Evolutionary conservation across 495 filamentous ascomycete genomes (phyloP), one percentile per base, ranked within the genome.

Genomic region (Massariosphaeria phaeospora): DNA sequence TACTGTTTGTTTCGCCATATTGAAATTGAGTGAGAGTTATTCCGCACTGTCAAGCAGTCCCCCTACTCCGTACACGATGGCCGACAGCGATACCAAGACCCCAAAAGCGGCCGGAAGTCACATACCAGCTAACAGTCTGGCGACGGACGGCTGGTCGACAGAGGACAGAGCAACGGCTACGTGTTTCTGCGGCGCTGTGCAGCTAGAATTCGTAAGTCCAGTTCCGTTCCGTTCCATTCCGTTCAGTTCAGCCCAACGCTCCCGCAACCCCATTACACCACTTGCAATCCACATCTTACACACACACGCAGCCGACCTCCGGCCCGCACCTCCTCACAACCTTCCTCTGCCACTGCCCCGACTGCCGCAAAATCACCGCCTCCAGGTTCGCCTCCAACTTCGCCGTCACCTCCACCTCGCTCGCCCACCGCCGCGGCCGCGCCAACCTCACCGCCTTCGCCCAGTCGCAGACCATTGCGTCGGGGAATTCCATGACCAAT

Each of bases 91-190:
- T n/a, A n/a, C n/a, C n/a, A n/a, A n/a, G n/a, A n/a, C n/a, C n/a
- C n/a, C n/a, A n/a, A n/a, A n/a, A n/a, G n/a, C n/a, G n/a, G n/a
- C n/a, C n/a, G n/a, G n/a, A n/a, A n/a, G n/a, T n/a, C n/a, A n/a
- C n/a, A n/a, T n/a, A n/a, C n/a, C n/a, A n/a, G n/a, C n/a, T n/a
- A n/a, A n/a, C n/a, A n/a, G n/a, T n/a, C n/a, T n/a, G n/a, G n/a
- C n/a, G n/a, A n/a, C n/a, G n/a, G 70, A 73, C 55, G 64, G 72
- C 43, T 71, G 58, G 52, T 69, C 62, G 1, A 69, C 57, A 20
- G 73, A 78, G 17, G 64, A 65, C 45, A 57, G 70, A 62, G 77
- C 78, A 36, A 77, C 76, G 42, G 76, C 76, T 5, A 56, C 56
- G 4, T 64, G 61, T 47, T 61, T 61, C 35, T 64, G 57, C 42